phyloP scores from a whole-genome alignment of 2,329 filamentous ascomycete species.

The Aplosporella prunicola region DNA sequence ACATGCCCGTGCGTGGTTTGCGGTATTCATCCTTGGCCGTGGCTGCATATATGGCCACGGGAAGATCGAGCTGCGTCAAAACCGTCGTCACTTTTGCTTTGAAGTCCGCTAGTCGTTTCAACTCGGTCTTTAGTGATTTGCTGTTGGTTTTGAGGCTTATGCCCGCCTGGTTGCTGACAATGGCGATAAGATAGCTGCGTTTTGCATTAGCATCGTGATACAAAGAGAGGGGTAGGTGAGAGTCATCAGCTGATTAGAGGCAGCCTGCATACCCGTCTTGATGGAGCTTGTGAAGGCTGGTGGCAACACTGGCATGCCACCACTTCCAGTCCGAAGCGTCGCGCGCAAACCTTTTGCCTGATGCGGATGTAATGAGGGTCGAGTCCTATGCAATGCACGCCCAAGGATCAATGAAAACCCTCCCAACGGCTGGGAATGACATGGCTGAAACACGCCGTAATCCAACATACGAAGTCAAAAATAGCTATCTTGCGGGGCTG shows the following conservation, averaged over 20 bases:
- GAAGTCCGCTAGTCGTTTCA: slow-evolving; percentile 65
- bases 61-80: slow-evolving; percentile 62
- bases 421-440: background rate
- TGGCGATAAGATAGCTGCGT: slow-evolving; percentile 59
- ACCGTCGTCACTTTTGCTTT: slow-evolving; percentile 69
- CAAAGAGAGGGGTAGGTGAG: slow-evolving; percentile 10
- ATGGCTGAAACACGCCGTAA: slow-evolving; percentile 8
- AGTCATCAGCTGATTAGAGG: slow-evolving; percentile 11
- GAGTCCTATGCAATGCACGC: slow-evolving; percentile 56
- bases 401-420: slow-evolving; percentile 6
- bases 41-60: slow-evolving; percentile 75
- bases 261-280: slow-evolving; percentile 51
- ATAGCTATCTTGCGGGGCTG: slow-evolving; percentile 24
- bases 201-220: slow-evolving; percentile 9
- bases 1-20: slow-evolving; percentile 86
- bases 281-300: slow-evolving; percentile 56
- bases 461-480: slow-evolving; percentile 29
- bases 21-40: slow-evolving; percentile 72
- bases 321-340: slow-evolving; percentile 82
- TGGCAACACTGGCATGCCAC: slow-evolving; percentile 70
- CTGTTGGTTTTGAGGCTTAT: slow-evolving; percentile 66
- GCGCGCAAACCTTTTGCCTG: slow-evolving; percentile 67
- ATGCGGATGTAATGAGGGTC: slow-evolving; percentile 71
- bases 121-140: slow-evolving; percentile 57
- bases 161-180: slow-evolving; percentile 84